These are phyloP conservation scores for Syzygium malaccense DNA, from an alignment of 441 rosid genomes.

Conservation along the genomic window DNA sequence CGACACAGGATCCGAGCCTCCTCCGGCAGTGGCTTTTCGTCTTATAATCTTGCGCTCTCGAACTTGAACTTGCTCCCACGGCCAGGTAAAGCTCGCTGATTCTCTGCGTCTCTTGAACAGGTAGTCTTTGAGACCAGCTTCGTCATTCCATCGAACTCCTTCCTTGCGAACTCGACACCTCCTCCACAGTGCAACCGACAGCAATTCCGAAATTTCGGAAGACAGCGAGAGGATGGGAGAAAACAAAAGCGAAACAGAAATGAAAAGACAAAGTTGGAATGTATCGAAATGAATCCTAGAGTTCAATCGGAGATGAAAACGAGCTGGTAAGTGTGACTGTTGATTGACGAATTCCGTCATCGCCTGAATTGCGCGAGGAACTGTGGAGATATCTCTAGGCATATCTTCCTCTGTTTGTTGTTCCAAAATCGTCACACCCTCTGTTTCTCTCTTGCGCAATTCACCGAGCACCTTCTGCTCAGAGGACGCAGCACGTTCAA, in stretches of 20 bases:
- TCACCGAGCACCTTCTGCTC: not conserved
- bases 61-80: too few species aligned
- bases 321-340: not conserved
- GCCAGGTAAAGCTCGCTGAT: too few species aligned
- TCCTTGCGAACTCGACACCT: too few species aligned
- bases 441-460: not conserved
- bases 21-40: too few species aligned
- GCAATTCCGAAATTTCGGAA: too few species aligned
- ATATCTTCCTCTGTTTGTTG: not conserved
- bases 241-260: not conserved
- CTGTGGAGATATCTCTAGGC: not conserved
- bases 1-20: too few species aligned
- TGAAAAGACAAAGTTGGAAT: fast-evolving
- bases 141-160: too few species aligned
- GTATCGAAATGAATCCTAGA: not conserved
- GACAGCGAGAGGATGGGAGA: not conserved
- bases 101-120: too few species aligned
- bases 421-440: not conserved
- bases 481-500: not conserved
- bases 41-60: too few species aligned
- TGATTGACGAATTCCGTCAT: not conserved
- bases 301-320: too few species aligned
- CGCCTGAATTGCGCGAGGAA: not conserved
- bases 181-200: too few species aligned
- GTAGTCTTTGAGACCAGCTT: too few species aligned